Conservation (phyloP, 176 grass and related monocot genomes). For the Musa troglodytarum region DNA sequence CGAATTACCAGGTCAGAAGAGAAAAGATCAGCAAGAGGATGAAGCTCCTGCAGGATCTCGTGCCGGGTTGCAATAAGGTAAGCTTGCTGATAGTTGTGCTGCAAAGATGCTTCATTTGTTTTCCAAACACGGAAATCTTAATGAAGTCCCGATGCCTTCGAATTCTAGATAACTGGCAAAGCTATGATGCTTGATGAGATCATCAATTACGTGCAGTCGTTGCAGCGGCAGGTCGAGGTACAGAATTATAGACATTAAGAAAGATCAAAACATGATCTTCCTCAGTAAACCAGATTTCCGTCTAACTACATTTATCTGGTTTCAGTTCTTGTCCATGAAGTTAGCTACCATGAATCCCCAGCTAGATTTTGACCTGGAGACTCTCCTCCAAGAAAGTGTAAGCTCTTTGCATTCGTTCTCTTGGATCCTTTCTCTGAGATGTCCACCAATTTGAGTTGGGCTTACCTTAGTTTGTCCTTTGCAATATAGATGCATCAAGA, state of each 20-base stretch:
- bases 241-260: background rate
- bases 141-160: background rate
- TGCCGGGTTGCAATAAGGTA: conserved; percentile 68
- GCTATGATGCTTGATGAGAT: conserved; percentile 77
- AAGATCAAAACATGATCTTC: background rate
- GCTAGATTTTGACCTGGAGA: conserved; percentile 14
- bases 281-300: background rate
- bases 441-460: background rate
- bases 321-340: conserved; percentile 70
- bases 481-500: conserved; percentile 13
- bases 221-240: conserved; percentile 75
- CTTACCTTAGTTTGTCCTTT: background rate
- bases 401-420: conserved; percentile 6
- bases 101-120: background rate
- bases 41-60: conserved; percentile 56
- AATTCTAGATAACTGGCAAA: conserved; percentile 49
- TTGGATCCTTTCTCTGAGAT: background rate
- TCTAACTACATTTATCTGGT: background rate
- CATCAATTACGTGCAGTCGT: conserved; percentile 68
- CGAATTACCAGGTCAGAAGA: conserved; percentile 39
- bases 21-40: conserved; percentile 73
- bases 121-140: background rate
- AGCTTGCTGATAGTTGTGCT: background rate
- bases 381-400: conserved; percentile 6
- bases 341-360: conserved; percentile 40